phyloP scores from a whole-genome alignment of 768 basidiomycete species.

The Xerocomellus intermedius region DNA sequence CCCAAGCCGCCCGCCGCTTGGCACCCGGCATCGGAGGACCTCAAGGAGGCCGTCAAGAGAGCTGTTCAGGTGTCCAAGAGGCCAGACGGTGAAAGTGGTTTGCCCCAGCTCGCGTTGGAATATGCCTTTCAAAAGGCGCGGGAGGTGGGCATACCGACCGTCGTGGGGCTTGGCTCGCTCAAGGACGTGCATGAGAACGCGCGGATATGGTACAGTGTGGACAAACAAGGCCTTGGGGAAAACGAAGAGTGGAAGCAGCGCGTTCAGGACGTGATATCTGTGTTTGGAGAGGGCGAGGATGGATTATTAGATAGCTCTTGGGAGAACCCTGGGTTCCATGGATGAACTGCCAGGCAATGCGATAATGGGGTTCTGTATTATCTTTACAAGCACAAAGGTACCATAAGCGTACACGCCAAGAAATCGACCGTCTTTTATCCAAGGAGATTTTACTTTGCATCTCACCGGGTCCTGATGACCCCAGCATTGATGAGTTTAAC shows the following conservation, averaged over 20 bases:
- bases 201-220: slow-evolving; percentile 62
- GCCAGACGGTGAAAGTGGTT: slow-evolving; percentile 38
- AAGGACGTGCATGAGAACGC: slow-evolving; percentile 75
- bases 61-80: slow-evolving; percentile 34
- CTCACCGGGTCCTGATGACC: slow-evolving; percentile 83
- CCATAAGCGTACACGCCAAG: slow-evolving; percentile 20
- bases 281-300: slow-evolving; percentile 42
- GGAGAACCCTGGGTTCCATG: slow-evolving; percentile 49
- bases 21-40: slow-evolving; percentile 68
- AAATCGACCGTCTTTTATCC: slow-evolving; percentile 15
- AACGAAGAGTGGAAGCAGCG: slow-evolving; percentile 46
- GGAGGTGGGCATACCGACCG: slow-evolving; percentile 53
- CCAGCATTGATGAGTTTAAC: slow-evolving; percentile 90
- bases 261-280: slow-evolving; percentile 33
- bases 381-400: slow-evolving; percentile 23
- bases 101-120: slow-evolving; percentile 71
- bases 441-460: slow-evolving; percentile 1
- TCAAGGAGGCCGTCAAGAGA: slow-evolving; percentile 43
- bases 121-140: slow-evolving; percentile 57
- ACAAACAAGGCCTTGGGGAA: slow-evolving; percentile 34
- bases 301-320: slow-evolving; percentile 70
- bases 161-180: slow-evolving; percentile 68
- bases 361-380: slow-evolving; percentile 15
- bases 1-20: slow-evolving; percentile 55
- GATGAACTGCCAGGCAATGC: not conserved